phyloP scores from a whole-genome alignment of 1,284 basidiomycete species.

The Xerocomus nothofagi region DNA sequence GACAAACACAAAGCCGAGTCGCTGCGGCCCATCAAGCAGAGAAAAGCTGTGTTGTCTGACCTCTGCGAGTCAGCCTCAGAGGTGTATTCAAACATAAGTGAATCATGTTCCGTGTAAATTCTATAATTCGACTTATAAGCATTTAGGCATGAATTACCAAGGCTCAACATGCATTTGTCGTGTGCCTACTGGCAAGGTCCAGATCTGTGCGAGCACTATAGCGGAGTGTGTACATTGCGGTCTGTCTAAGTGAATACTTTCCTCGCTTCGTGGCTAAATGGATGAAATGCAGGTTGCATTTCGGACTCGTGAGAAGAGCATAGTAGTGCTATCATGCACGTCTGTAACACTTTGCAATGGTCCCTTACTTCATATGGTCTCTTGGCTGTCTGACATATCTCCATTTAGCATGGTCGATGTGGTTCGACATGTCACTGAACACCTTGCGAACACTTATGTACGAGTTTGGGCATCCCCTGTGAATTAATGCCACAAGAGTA shows the following conservation, averaged over 20 bases:
- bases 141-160: constrained; percentile 95
- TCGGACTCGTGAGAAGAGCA: constrained; percentile 69
- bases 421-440: not conserved
- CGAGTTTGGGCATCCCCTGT: not conserved
- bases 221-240: constrained; percentile 98
- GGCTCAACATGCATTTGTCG: constrained; percentile 99
- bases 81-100: constrained; percentile 95
- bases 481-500: constrained; percentile 18
- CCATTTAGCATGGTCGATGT: not conserved
- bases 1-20: constrained; percentile 97
- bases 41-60: constrained; percentile 97
- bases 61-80: no score
- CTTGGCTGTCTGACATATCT: not conserved
- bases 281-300: constrained; percentile 60
- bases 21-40: constrained; percentile 99
- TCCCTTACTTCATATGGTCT: not conserved
- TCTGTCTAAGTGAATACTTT: constrained; percentile 43
- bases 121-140: constrained; percentile 16
- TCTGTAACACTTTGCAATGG: not conserved
- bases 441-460: no score
- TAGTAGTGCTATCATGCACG: not conserved
- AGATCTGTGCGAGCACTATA: constrained; percentile 87
- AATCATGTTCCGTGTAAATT: constrained; percentile 25
- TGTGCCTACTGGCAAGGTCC: constrained; percentile 94
- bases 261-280: constrained; percentile 8